Evolutionary conservation across 768 basidiomycete genomes (phyloP).

Genomic region (Mycena capillaripes): DNA sequence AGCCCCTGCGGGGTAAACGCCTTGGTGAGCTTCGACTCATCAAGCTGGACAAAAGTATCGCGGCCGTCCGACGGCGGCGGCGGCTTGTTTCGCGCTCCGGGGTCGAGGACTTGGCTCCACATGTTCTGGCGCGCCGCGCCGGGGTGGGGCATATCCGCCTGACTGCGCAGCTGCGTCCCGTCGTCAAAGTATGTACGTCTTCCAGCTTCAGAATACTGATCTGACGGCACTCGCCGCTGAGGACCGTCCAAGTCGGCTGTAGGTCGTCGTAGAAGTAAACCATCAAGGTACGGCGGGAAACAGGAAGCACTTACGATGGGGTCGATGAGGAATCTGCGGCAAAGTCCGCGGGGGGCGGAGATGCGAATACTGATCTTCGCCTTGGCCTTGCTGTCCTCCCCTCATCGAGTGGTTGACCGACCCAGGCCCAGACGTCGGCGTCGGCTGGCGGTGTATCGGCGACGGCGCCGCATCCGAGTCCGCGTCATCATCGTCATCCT

Average conservation of each 20-base stretch:
- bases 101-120: constrained; percentile 93
- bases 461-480: constrained; percentile 70
- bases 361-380: constrained; percentile 57
- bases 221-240: constrained; percentile 56
- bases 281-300: constrained; percentile 24
- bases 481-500: constrained; percentile 80
- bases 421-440: constrained; percentile 41
- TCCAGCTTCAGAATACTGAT: constrained; percentile 64
- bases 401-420: constrained; percentile 45
- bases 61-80: constrained; percentile 52
- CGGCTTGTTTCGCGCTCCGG: constrained; percentile 62
- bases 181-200: constrained; percentile 73
- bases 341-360: constrained; percentile 72
- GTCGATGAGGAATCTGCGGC: constrained; percentile 71
- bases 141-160: constrained; percentile 67
- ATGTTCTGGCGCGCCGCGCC: constrained; percentile 76
- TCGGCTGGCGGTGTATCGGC: constrained; percentile 43
- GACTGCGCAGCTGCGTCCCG: constrained; percentile 64
- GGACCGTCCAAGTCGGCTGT: constrained; percentile 64
- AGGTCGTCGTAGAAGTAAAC: constrained; percentile 30
- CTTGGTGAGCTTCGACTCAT: constrained; percentile 82
- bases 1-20: constrained; percentile 96
- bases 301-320: constrained; percentile 54
- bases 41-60: constrained; percentile 82
- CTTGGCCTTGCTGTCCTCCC: constrained; percentile 43